Conservation (phyloP, 768 basidiomycete genomes). For the Chalciporus pseudorubinellus region DNA sequence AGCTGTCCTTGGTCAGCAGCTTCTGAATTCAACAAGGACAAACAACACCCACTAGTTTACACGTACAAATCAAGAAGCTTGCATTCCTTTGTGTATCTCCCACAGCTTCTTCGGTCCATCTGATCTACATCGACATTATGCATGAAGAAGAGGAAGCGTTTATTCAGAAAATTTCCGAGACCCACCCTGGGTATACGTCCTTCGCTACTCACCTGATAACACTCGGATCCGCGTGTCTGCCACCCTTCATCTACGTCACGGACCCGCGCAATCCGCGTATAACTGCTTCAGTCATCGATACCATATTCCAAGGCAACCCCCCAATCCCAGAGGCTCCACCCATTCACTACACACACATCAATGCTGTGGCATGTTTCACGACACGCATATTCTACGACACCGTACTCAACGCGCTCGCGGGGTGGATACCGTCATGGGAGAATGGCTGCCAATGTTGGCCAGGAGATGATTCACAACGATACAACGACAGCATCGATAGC, state of each 20-base stretch:
- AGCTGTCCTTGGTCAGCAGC: slow-evolving; percentile 21
- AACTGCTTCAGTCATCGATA: slow-evolving; percentile 38
- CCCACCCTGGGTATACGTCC: slow-evolving; percentile 24
- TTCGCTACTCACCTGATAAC: slow-evolving; percentile 25
- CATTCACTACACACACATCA: slow-evolving; percentile 45
- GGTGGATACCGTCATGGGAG: slow-evolving; percentile 57
- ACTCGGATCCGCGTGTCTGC: slow-evolving; percentile 41
- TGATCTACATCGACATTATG: slow-evolving; percentile 5
- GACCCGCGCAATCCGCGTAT: slow-evolving; percentile 51
- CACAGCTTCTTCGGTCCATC: neutral
- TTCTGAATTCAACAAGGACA: slow-evolving; percentile 13
- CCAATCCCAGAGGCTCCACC: slow-evolving; percentile 16
- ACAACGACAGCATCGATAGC: slow-evolving; percentile 64
- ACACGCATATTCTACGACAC: slow-evolving; percentile 65
- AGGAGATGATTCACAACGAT: slow-evolving; percentile 39
- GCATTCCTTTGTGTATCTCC: no score
- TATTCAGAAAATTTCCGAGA: slow-evolving; percentile 3
- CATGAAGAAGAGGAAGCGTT: slow-evolving; percentile 15
- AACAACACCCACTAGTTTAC: no score
- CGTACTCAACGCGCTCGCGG: slow-evolving; percentile 57
- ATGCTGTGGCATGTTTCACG: slow-evolving; percentile 60
- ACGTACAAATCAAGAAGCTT: no score
- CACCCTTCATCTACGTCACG: slow-evolving; percentile 67
- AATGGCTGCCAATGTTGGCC: slow-evolving; percentile 62
- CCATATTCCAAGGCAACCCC: slow-evolving; percentile 11